A percentile compares a stretch with the other conserved stretches of the same genome.
phyloP scores from a whole-genome alignment of 257 asterid species.

The Penstemon barbatus region DNA sequence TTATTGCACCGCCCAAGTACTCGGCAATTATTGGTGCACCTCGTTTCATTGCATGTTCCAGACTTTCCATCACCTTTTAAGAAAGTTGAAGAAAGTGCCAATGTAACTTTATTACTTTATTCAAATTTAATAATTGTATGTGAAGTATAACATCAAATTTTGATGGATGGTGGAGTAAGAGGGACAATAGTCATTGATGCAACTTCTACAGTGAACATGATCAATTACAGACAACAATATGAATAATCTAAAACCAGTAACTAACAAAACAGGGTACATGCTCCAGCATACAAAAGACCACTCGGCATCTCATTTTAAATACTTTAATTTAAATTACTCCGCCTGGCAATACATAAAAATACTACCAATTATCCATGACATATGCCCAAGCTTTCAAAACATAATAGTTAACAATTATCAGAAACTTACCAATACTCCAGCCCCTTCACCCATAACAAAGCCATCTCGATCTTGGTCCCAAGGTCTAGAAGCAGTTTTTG shows the following conservation, averaged over 20 bases:
- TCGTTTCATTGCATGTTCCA: conserved; percentile 91
- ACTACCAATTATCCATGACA: not conserved
- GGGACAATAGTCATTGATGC: not conserved
- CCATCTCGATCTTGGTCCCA: conserved; percentile 92
- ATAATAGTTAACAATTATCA: not conserved
- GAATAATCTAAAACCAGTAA: too few species aligned
- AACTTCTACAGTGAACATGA: not conserved
- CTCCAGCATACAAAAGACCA: not conserved
- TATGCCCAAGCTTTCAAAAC: not conserved
- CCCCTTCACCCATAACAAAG: conserved; percentile 95
- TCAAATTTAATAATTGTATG: not conserved
- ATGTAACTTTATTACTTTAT: not conserved
- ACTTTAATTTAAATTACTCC: not conserved
- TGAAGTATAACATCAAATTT: not conserved
- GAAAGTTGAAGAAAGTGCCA: conserved; percentile 11
- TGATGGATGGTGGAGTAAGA: not conserved
- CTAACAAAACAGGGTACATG: not conserved
- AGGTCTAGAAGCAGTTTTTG: conserved; percentile 87
- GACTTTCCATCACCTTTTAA: conserved; percentile 90
- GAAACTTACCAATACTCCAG: conserved; percentile 76
- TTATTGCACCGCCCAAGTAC: conserved; percentile 92
- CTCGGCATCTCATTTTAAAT: not conserved
- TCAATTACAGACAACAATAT: not conserved
- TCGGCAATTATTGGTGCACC: conserved; percentile 91
- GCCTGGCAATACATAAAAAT: too few species aligned